These are phyloP conservation scores for Hymenoscyphus albidus DNA, from an alignment of 2,329 filamentous ascomycete species.

Conservation along the genomic window DNA sequence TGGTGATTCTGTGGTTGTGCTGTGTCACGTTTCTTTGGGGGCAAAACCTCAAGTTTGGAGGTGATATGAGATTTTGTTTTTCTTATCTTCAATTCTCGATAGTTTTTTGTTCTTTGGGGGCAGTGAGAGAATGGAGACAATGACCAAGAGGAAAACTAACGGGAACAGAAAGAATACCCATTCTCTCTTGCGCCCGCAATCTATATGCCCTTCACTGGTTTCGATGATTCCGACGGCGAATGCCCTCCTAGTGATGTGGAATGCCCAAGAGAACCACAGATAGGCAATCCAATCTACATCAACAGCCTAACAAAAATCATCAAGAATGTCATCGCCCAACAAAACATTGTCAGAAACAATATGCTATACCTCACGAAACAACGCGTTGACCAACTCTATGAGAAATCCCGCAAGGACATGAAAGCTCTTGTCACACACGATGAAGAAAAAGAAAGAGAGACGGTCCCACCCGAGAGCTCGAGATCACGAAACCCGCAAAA, in stretches of 20 bases:
- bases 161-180: background rate
- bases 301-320: constrained; percentile 8
- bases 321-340: constrained; percentile 23
- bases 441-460: constrained; percentile 18
- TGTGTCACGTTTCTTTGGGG: background rate
- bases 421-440: constrained; percentile 28
- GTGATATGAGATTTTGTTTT: background rate
- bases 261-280: constrained; percentile 12
- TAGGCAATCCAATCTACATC: constrained; percentile 7
- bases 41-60: background rate
- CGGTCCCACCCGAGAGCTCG: background rate
- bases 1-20: background rate
- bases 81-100: background rate
- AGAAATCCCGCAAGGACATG: constrained; percentile 19
- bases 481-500: too few species aligned
- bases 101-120: too few species aligned
- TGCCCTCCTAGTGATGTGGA: constrained; percentile 13
- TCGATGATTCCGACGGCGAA: constrained; percentile 5
- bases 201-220: constrained; percentile 28
- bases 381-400: constrained; percentile 13
- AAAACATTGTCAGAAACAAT: constrained; percentile 24
- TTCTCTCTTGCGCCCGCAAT: constrained; percentile 21
- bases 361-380: constrained; percentile 21
- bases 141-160: constrained; percentile 3
- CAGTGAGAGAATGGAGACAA: background rate